Evolutionary conservation across 1,139 yeast species (phyloP), one percentile per base, ranked within the genome.

Genomic region (Spathaspora sp.): DNA sequence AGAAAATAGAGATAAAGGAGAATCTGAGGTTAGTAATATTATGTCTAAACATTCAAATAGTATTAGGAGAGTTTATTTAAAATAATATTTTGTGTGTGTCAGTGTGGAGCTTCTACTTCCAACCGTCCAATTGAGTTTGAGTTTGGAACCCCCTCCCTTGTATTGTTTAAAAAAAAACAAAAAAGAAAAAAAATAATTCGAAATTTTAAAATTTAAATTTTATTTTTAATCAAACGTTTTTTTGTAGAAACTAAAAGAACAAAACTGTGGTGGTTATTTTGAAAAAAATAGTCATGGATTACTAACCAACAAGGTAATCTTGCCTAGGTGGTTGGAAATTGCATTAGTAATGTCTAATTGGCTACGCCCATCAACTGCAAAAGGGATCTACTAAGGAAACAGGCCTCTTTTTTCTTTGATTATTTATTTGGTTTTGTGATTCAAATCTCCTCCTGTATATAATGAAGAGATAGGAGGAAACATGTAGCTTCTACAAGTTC

Each of bases 101-200:
- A 5, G 36, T 13, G 18, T 29, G 16, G 34, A 8, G n/a, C 31
- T 27, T 31, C 13, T 31, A n/a, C 18, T 31, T 31, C 33, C 13
- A 15, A 31, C 36, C 36, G 18, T 31, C 36, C 36, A 31, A 31
- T 31, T 31, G 36, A 31, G 36, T 31, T 31, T 31, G 36, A 31
- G 36, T 31, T 31, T 31, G n/a, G 18, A 18, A 31, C 36, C 36
- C 34, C 36, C 31, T 27, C 31, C n/a, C 13, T 27, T n/a, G 4
- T 11, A 27, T 27, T 27, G 31, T 27, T 8, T 20, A 7, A 20
- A 20, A 20, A 20, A 20, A 7, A 4, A 9, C 3, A 7, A 25
- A 25, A 25, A 25, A 25, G 27, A 25, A 25, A 31, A 13, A 31
- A 31, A 31, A 31, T n/a, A 31, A 31, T 31, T 26, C 29, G 29